Evolutionary conservation across 495 filamentous ascomycete species (phyloP).

Genomic region (Friedmanniomyces simplex): DNA sequence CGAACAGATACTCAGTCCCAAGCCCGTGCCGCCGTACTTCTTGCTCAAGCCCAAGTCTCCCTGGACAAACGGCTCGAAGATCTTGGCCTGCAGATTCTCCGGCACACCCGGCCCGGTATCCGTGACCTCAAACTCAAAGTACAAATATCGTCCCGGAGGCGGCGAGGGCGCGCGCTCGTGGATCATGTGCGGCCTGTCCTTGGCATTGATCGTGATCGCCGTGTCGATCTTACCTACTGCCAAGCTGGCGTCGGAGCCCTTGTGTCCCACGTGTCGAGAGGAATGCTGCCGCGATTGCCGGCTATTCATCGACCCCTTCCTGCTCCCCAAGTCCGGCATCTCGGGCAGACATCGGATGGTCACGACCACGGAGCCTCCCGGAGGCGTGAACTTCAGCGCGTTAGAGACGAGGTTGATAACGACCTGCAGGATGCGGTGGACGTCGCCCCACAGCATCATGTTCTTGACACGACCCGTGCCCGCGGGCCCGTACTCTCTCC

Average conservation of each 20-base stretch:
- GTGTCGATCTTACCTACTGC: slow-evolving; percentile 22
- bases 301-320: slow-evolving; percentile 14
- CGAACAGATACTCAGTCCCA: slow-evolving; percentile 79
- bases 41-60: slow-evolving; percentile 80
- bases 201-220: slow-evolving; percentile 29
- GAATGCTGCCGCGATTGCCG: slow-evolving; percentile 23
- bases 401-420: slow-evolving; percentile 91
- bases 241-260: slow-evolving; percentile 10
- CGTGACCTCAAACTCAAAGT: slow-evolving; percentile 80
- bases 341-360: slow-evolving; percentile 51
- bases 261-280: background rate
- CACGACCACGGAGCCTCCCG: slow-evolving; percentile 61
- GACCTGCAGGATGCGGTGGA: slow-evolving; percentile 77
- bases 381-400: slow-evolving; percentile 82
- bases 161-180: slow-evolving; percentile 52
- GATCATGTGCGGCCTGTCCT: slow-evolving; percentile 40
- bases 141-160: slow-evolving; percentile 48
- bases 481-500: slow-evolving; percentile 40
- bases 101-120: slow-evolving; percentile 91
- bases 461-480: slow-evolving; percentile 59
- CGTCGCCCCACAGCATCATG: slow-evolving; percentile 78
- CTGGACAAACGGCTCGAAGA: slow-evolving; percentile 93
- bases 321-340: slow-evolving; percentile 1
- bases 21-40: slow-evolving; percentile 84
- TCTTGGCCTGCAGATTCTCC: slow-evolving; percentile 57